These are phyloP conservation scores for Penicillium sp. DNA, from an alignment of 2,329 filamentous ascomycete genomes.

Conservation along the genomic window DNA sequence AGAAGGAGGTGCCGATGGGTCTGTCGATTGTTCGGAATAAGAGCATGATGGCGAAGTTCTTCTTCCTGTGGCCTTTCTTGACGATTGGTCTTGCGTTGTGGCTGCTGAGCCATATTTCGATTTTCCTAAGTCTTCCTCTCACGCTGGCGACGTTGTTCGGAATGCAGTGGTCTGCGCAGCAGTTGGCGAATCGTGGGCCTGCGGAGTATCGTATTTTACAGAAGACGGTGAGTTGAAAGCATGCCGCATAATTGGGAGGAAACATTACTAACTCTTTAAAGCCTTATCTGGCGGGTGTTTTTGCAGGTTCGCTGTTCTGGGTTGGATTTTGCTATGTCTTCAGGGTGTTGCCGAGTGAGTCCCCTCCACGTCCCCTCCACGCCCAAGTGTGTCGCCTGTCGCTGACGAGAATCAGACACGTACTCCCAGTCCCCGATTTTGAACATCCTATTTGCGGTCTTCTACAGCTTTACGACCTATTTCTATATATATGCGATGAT, in stretches of 20 bases:
- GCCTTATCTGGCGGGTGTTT: constrained; percentile 94
- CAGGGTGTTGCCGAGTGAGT: constrained; percentile 71
- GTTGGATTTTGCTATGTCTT: constrained; percentile 76
- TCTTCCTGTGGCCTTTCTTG: constrained; percentile 86
- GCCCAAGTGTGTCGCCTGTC: too few relatives aligned
- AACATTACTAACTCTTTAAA: constrained; percentile 41
- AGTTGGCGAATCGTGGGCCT: constrained; percentile 79
- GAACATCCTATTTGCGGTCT: constrained; percentile 74
- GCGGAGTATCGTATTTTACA: constrained; percentile 88
- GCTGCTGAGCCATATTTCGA: constrained; percentile 72
- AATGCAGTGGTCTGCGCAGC: constrained; percentile 77
- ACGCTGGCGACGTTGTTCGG: constrained; percentile 66
- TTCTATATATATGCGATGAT: constrained; percentile 88
- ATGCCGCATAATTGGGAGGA: too few relatives aligned
- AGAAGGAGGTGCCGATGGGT: constrained; percentile 71
- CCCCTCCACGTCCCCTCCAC: too few relatives aligned
- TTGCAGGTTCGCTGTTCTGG: constrained; percentile 83
- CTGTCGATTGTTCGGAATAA: constrained; percentile 76
- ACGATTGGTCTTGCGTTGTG: constrained; percentile 73
- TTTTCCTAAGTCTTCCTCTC: constrained; percentile 77
- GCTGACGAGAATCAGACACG: constrained; percentile 55
- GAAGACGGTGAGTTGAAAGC: constrained; percentile 72
- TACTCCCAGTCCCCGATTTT: constrained; percentile 69
- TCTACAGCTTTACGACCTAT: constrained; percentile 71
- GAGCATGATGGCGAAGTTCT: constrained; percentile 78